phyloP scores from a whole-genome alignment of 2,329 filamentous ascomycete genomes.

The Phoma sp. region DNA sequence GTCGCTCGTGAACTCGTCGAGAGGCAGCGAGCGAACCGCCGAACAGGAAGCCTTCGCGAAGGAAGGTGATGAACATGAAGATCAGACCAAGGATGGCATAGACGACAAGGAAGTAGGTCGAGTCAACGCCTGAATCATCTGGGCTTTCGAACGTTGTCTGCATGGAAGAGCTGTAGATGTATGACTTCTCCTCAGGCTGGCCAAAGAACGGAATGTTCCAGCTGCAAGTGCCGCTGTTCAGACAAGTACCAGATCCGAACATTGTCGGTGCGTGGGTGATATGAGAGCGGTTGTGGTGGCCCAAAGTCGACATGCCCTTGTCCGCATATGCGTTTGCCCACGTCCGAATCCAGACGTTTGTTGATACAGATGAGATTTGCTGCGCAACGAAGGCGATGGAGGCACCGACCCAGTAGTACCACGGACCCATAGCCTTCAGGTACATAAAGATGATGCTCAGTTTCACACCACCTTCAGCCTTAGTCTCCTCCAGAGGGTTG shows the following conservation, averaged over 20 bases:
- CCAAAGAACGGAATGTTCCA: slow-evolving; percentile 52
- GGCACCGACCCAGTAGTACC: slow-evolving; percentile 91
- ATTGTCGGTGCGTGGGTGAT: slow-evolving; percentile 55
- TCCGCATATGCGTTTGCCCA: slow-evolving; percentile 90
- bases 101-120: slow-evolving; percentile 81
- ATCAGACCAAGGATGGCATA: slow-evolving; percentile 81
- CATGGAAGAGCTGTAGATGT: slow-evolving; percentile 49
- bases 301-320: slow-evolving; percentile 49
- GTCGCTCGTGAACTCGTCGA: slow-evolving; percentile 77
- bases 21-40: slow-evolving; percentile 90
- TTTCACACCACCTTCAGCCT: slow-evolving; percentile 86
- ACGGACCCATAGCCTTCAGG: slow-evolving; percentile 88
- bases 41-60: slow-evolving; percentile 88
- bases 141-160: slow-evolving; percentile 50
- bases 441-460: slow-evolving; percentile 87
- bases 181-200: slow-evolving; percentile 32
- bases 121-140: slow-evolving; percentile 68
- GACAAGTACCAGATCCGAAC: slow-evolving; percentile 55
- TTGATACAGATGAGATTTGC: slow-evolving; percentile 84
- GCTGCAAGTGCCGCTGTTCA: slow-evolving; percentile 60
- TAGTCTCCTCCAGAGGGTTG: slow-evolving; percentile 67
- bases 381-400: slow-evolving; percentile 78
- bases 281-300: slow-evolving; percentile 45
- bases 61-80: slow-evolving; percentile 81
- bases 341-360: slow-evolving; percentile 91